Conservation (phyloP, 2,329 filamentous ascomycete genomes). For the Aulographum hederae region DNA sequence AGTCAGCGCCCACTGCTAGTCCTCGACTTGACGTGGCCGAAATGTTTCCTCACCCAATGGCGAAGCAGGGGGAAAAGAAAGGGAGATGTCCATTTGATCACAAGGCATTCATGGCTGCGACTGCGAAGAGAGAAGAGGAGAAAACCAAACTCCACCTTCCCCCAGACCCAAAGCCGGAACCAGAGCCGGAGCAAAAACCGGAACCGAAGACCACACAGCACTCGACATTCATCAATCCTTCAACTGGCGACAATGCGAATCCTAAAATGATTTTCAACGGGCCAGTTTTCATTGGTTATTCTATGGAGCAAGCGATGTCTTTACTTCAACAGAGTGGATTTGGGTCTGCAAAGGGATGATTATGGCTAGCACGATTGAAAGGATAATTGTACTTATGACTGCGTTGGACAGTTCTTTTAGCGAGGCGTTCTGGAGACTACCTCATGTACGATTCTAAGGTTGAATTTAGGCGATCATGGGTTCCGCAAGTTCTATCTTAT, state of each 20-base stretch:
- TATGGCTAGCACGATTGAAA: too few species aligned
- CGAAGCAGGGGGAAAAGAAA: slow-evolving; percentile 1
- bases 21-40: too few species aligned
- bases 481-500: too few species aligned
- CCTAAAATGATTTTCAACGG: slow-evolving; percentile 79
- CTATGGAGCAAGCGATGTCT: slow-evolving; percentile 61
- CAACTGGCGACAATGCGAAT: too few species aligned
- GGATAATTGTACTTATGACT: too few species aligned
- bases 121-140: neutral
- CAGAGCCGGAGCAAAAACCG: slow-evolving; percentile 1
- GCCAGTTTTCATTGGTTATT: slow-evolving; percentile 85
- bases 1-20: slow-evolving; percentile 20
- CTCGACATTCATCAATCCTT: too few species aligned
- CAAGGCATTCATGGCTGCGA: slow-evolving; percentile 1
- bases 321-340: slow-evolving; percentile 30
- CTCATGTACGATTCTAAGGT: too few species aligned
- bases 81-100: slow-evolving; percentile 7
- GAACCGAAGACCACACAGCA: slow-evolving; percentile 9
- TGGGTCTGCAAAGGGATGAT: too few species aligned
- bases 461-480: too few species aligned
- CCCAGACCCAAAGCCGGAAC: slow-evolving; percentile 1
- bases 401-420: too few species aligned
- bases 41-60: slow-evolving; percentile 10
- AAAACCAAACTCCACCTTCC: slow-evolving; percentile 1
- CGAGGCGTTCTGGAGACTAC: too few species aligned